Evolutionary conservation across 306 rosid genomes (phyloP), one percentile per base, ranked within the genome.

Genomic region (Castanea mollissima): DNA sequence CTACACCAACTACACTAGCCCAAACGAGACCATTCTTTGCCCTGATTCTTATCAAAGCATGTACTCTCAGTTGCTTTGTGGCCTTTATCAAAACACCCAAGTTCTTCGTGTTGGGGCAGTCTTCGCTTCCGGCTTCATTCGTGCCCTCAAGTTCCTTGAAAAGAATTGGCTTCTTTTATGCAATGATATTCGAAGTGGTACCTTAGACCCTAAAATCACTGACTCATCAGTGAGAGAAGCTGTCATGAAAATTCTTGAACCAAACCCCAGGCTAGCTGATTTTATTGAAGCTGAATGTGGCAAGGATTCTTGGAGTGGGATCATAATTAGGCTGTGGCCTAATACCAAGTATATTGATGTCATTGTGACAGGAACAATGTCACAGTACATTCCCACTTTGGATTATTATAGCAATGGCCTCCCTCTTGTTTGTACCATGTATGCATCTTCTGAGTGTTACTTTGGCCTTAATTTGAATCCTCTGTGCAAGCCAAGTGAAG

Each of bases 61-160:
- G 90, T 91, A 91, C 67, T 85, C 91, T 58, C 95, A 91, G 49
- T 70, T 91, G 65, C 94, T 90, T 5, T 90, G 91, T 57, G 94
- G 94, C 9, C 92, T 90, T 4, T 82, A 31, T 6, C 89, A 83
- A 73, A 83, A 84, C 71, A 69, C 62, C 0, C 72, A 86, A 49
- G 90, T 91, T 16, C 78, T 91, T n/a, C 86, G 90, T 4, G 95
- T 87, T 38, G 90, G 95, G 4, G 91, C 95, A 8, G 92, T 91
- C 65, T 91, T 91, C 6, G 92, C 95, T 44, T 91, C 95, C 1
- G 95, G 87, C 5, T 88, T 91, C 82, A 88, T 91, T 51, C 90
- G 92, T 14, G 86, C 91, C 57, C 76, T 91, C 52, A 85, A 84
- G 64, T 91, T 91, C 74, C 85, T 91, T 1, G 87, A 91, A 75